Base-by-base conservation (phyloP, 345 rosid genomes). In the Diplotaxis tenuifolia region DNA sequence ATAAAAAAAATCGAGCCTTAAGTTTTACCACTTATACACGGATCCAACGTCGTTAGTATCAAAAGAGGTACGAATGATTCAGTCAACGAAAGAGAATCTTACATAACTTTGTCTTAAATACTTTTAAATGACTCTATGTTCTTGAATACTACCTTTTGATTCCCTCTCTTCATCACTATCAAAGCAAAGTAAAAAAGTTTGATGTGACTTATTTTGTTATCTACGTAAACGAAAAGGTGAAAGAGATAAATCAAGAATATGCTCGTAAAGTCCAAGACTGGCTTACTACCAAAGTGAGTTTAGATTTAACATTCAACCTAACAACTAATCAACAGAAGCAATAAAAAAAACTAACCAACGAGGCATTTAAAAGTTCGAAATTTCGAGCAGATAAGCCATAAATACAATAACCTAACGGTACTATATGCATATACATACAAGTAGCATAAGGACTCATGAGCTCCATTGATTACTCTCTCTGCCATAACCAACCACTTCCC, bases 121-220 rank as follows among this genome's bases (percentile, higher is more conserved):
- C 28, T 18, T 15, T 4, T 16, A 23, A 54, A 14, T 34, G n/a
- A 22, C 18, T 42, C 11, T 57, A n/a, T 10, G 27, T 9, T 31
- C 25, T 20, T 60, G 28, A 62, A 62, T 50, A 7, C 62, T n/a
- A 6, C 21, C 7, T 34, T 53, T 63, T 28, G 27, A 25, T 63
- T 25, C 70, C 19, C 22, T 23, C 56, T 23, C 15, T 19, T 64
- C 78, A 38, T 69, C 64, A 16, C 5, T 55, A 56, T 49, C 79
- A 68, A 75, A 68, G 47, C 62, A 67, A 68, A 55, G 3, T 10
- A 42, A 0, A 68, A 75, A 68, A 45, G 61, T 11, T 56, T 70
- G 75, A 76, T 63, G 71, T 76, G 80, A 76, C 80, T 12, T 18
- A 11, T 19, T 75, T 76, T 76, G 75, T 76, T 76, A 40, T 63